Percentiles rank a stretch among this genome's conserved stretches.
Evolutionary conservation across 805 yeast genomes (phyloP).

Genomic region (Saccharomycopsis guyanensis): DNA sequence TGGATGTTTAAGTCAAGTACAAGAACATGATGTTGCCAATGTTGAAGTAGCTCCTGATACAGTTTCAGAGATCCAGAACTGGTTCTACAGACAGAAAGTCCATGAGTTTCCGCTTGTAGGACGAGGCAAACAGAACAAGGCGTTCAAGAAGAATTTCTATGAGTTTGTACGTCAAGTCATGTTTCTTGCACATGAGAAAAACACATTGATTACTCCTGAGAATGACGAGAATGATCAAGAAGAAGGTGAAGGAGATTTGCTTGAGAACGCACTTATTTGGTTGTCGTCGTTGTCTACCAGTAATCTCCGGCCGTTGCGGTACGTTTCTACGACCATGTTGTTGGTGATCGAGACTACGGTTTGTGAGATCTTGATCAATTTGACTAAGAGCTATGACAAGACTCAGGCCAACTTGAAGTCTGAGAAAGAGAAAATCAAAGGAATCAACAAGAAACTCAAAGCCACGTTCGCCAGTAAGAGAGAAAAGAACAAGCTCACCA

Average conservation of each 20-base stretch:
- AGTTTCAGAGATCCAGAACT: constrained; percentile 59
- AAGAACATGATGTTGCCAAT: constrained; percentile 67
- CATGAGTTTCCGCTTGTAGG: constrained; percentile 67
- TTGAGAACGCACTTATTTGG: constrained; percentile 65
- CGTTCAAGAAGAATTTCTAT: constrained; percentile 44
- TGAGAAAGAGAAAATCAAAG: constrained; percentile 30
- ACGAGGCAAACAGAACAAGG: constrained; percentile 39
- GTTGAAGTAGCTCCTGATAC: constrained; percentile 67
- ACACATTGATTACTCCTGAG: constrained; percentile 34
- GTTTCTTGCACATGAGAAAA: constrained; percentile 50
- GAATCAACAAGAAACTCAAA: constrained; percentile 29
- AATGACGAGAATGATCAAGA: constrained; percentile 30
- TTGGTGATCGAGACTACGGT: constrained; percentile 54
- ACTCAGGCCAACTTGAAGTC: constrained; percentile 36
- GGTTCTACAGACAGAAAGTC: constrained; percentile 49
- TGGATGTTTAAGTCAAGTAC: constrained; percentile 62
- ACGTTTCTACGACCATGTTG: constrained; percentile 52
- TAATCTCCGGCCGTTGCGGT: constrained; percentile 62
- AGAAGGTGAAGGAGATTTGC: constrained; percentile 28
- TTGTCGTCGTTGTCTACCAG: constrained; percentile 64
- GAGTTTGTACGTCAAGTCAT: constrained; percentile 51
- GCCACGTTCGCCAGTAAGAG: constrained; percentile 29
- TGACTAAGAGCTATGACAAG: constrained; percentile 33
- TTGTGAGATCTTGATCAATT: constrained; percentile 39
- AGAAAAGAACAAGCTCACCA: constrained; percentile 27